Percentiles rank a stretch among this genome's conserved stretches.
Conservation (phyloP, 345 rosid species). For the Moricandia moricandioides region DNA sequence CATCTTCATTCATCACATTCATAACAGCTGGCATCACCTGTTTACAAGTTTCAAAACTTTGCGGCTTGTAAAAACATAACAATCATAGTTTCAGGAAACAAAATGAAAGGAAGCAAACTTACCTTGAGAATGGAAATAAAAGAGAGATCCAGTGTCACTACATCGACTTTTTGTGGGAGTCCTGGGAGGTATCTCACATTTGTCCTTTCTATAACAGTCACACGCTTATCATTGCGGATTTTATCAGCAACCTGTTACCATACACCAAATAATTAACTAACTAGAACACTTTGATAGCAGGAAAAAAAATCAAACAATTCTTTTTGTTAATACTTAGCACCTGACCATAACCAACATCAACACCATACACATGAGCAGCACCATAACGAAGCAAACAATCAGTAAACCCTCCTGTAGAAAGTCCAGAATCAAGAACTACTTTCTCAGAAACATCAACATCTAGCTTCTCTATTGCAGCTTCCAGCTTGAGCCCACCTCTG, state of each 20-base stretch:
- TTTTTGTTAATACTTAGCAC: conserved; percentile 37
- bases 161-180: conserved; percentile 83
- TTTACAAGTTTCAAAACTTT: background rate
- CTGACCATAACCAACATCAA: conserved; percentile 97
- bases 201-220: conserved; percentile 73
- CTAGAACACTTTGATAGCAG: background rate
- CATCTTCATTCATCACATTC: conserved; percentile 78
- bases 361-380: conserved; percentile 90
- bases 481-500: conserved; percentile 92
- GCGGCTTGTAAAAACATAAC: background rate
- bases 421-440: conserved; percentile 92
- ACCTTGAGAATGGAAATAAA: conserved; percentile 92
- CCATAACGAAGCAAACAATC: conserved; percentile 94
- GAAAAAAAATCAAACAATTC: background rate
- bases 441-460: conserved; percentile 79
- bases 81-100: background rate
- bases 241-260: conserved; percentile 79
- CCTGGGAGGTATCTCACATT: conserved; percentile 82
- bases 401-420: conserved; percentile 94
- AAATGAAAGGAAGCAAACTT: conserved; percentile 19
- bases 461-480: conserved; percentile 90
- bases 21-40: conserved; percentile 95
- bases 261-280: background rate
- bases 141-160: conserved; percentile 93
- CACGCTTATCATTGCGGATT: conserved; percentile 71